Evolutionary conservation across 2,329 filamentous ascomycete genomes (phyloP), one percentile per base, ranked within the genome.

Genomic region (Phialophora verrucosa): DNA sequence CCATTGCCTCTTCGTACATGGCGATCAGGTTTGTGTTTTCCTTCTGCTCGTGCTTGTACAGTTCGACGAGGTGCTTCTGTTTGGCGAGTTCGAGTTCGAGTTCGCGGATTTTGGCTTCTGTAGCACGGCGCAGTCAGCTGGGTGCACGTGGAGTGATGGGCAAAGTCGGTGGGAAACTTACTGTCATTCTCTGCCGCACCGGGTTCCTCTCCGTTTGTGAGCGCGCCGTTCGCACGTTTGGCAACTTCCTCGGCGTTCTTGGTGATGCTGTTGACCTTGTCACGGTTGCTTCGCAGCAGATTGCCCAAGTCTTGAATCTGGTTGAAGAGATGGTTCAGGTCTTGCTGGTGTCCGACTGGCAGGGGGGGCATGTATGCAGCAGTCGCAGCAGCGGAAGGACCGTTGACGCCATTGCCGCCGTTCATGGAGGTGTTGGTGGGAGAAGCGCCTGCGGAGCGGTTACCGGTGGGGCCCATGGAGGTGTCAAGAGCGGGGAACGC

Each of bases 241-340:
- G 81, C 81, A 56, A 83, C 78, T 62, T 83, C 81, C 68, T 83
- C 82, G 2, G 82, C 81, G 65, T 80, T 80, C 23, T 76, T 74
- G n/a, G 83, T 81, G 65, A 84, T 82, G 49, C 76, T 80, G 59
- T 79, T 80, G 56, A 82, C 83, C 69, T 80, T 78, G 66, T 83
- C 82, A 17, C 82, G 79, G 64, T 84, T 84, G 63, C 80, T 80
- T 69, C 80, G 80, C 60, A 84, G 73, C 1, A 83, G 78, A 17
- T 81, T 79, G 56, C 82, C 83, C 67, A 84, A 72, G 66, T 84
- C 82, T 61, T 82, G 72, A 31, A 84, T 80, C 77, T 83, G 83
- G 42, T 82, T 79, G 64, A 81, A 83, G 2, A 84, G 75, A 62
- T 83, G 79, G 67, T 83, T 81, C 56, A 84, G 75, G 68, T 84